Conservation (phyloP, 257 asterid species). For the Primulina huaijiensis region DNA sequence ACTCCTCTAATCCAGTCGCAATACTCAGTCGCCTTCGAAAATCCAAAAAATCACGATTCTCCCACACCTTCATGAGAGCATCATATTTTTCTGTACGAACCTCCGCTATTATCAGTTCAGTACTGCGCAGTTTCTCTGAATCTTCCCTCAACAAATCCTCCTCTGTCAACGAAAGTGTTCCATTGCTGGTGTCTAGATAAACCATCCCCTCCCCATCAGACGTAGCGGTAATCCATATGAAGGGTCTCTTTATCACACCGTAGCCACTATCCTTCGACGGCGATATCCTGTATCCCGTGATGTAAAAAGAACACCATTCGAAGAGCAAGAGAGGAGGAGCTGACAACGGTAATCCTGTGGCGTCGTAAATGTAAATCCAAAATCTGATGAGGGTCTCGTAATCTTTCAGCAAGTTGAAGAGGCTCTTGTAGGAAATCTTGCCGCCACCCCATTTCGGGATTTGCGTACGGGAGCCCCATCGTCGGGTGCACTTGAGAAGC, state of each 20-base stretch:
- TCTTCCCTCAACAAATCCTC: constrained; percentile 36
- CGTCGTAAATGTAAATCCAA: constrained; percentile 35
- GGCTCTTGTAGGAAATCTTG: constrained; percentile 47
- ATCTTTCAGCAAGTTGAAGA: constrained; percentile 58
- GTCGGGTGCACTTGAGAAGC: constrained; percentile 83
- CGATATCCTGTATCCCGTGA: constrained; percentile 62
- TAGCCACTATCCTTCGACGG: constrained; percentile 55
- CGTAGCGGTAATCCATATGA: constrained; percentile 58
- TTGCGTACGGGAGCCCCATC: constrained; percentile 80
- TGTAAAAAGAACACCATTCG: constrained; percentile 75
- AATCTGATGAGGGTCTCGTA: constrained; percentile 74
- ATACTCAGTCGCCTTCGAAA: constrained; percentile 30
- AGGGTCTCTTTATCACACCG: constrained; percentile 53
- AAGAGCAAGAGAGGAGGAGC: constrained; percentile 42
- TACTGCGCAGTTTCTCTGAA: constrained; percentile 34
- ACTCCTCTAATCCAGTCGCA: constrained; percentile 46
- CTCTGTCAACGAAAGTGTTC: constrained; percentile 41
- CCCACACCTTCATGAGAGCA: constrained; percentile 50
- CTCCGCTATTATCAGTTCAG: constrained; percentile 53
- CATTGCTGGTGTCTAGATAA: constrained; percentile 62
- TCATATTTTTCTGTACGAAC: constrained; percentile 59
- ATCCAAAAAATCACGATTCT: constrained; percentile 35
- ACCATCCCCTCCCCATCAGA: constrained; percentile 53
- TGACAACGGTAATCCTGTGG: constrained; percentile 1
- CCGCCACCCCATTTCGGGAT: constrained; percentile 73